A percentile compares a stretch with the other conserved stretches of the same genome.
These are phyloP conservation scores for Puccinia brachypodii DNA, from an alignment of 1,284 basidiomycete species.

Conservation along the genomic window DNA sequence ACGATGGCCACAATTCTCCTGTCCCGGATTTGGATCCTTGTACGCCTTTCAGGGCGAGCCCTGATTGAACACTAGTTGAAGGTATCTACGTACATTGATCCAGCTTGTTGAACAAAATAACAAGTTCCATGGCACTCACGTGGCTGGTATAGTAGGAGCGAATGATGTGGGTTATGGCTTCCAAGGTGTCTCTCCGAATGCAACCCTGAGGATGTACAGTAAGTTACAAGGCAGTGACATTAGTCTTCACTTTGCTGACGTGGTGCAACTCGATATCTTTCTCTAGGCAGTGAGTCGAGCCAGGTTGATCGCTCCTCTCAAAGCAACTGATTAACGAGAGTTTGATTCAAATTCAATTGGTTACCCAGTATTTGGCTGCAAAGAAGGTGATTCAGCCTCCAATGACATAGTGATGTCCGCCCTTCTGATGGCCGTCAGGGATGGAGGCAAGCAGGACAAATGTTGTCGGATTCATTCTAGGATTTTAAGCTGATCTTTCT, in stretches of 20 bases:
- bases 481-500: not conserved
- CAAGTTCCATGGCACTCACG: conserved; percentile 43
- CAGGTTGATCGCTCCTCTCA: not conserved
- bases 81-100: not conserved
- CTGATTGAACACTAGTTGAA: not conserved
- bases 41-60: conserved; percentile 23
- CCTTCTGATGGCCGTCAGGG: conserved; percentile 23
- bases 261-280: not conserved
- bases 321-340: not conserved
- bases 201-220: conserved; percentile 42
- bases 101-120: too few relatives aligned
- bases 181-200: conserved; percentile 40
- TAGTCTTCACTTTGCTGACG: not conserved
- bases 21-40: conserved; percentile 20
- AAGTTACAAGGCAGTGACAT: not conserved
- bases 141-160: conserved; percentile 38
- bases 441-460: conserved; percentile 13
- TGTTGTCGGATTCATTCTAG: not conserved
- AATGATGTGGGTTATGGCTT: conserved; percentile 31
- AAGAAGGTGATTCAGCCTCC: not conserved
- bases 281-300: conserved; percentile 18
- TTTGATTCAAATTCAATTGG: not conserved
- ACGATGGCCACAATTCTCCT: not conserved
- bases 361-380: conserved; percentile 7
- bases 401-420: conserved; percentile 32